Base-by-base conservation (phyloP, 169 alveolate genomes). In the Cryptosporidium tyzzeri region DNA sequence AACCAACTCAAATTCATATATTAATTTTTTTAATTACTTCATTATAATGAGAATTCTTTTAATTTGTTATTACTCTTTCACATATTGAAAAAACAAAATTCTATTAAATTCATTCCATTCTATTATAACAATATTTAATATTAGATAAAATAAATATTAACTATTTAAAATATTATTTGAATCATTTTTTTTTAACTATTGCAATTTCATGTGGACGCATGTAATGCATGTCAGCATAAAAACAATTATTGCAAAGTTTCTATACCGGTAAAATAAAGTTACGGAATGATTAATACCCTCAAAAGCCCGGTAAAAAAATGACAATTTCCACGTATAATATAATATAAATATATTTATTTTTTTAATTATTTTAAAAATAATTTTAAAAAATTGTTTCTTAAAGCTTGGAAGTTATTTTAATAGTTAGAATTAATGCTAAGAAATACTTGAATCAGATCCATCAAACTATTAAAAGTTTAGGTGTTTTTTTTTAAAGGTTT, bases 301-400 rank as follows among this genome's bases (percentile, higher is more conserved):
- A 73, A 51, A 31, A 1, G 35, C 86, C 86, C 86, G 86, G 86
- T 73, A 55, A 26, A 71, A 70, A 50, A 50, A 71, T 50, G 69
- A 71, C 67, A 35, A 71, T 55, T 71, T 71, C 41, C 44, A 50
- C 48, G 41, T 48, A 69, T 41, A 69, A 21, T 41, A 18, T 23
- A 10, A 37, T 37, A 35, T 35, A 35, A 4, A 35, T 1, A 37
- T 37, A 37, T 7, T 5, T 37, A 37, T 37, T 37, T 37, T 37
- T 37, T 65, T 1, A 65, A 65, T 65, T 18, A 23, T 65, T 65
- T 35, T 41, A 50, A 12, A 39, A 10, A 68, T 67, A 14, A 69
- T 69, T 69, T 14, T 29, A 9, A 33, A 69, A 33, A 67, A 67
- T 8, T 8, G 3, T 45, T 70, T 9, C 8, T 55, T 55, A 55